Base-by-base conservation (phyloP, 1,284 basidiomycete species). In the Ceratobasidium papillatum region DNA sequence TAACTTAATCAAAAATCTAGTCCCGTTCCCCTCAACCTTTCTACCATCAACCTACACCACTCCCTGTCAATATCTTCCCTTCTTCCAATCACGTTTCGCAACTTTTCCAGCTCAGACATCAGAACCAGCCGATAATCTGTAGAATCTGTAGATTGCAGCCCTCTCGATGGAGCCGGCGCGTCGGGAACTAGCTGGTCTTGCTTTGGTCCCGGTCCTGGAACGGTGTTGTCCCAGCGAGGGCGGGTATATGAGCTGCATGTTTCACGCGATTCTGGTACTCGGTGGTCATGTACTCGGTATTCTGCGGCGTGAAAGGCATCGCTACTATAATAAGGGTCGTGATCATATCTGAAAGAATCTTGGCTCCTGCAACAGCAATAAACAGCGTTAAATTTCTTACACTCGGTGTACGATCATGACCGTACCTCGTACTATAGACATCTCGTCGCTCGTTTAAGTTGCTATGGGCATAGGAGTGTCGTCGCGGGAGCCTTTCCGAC, bases 11-110 rank as follows among this genome's bases (percentile, higher is more conserved):
- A 61, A 72, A 72, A 72, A 30, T 72, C 65, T 25, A 72, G 34
- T 25, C 69, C 69, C n/a, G 69, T 72, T 32, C 43, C 69, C 25
- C 34, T 72, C 32, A 72, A 30, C 17, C 56, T 43, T n/a, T 72
- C 69, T 32, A 62, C 69, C 69, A 72, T 72, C 58, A 61, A 27
- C 58, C 69, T 58, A 52, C 69, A 72, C 69, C 69, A 72, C 47
- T 72, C 69, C 8, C 25, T 36, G 56, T 72, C 69, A 27, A 72
- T 72, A n/a, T 72, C 69, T 12, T 72, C 58, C 45, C 69, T 72
- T 14, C 56, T 58, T 5, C 69, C 69, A 32, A 72, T 72, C 17
- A 51, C 45, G 34, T 72, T 61, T 34, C 69, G 56, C 30, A 72
- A 27, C 14, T 41, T 72, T 49, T 72, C 69, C 5, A 72, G 47